Evolutionary conservation across 768 basidiomycete genomes (phyloP), one percentile per base, ranked within the genome.

Genomic region (Mrakia frigida): DNA sequence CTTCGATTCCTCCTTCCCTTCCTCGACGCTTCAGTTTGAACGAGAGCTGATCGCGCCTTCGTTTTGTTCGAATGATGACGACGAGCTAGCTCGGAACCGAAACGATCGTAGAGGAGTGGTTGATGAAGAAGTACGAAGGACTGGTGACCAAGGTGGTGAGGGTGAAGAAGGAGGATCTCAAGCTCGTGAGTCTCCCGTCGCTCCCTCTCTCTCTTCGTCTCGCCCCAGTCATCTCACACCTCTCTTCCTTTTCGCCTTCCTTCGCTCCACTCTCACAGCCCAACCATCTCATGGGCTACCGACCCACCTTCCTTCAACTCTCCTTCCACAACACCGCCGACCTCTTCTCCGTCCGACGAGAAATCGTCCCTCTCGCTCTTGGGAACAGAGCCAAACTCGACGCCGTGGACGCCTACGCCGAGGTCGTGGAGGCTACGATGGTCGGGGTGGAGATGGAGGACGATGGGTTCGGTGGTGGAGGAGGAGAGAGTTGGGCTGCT

Each of bases 341-440:
- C 81, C 89, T 99, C 11, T 88, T 97, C 73, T 81, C 88, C 1
- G 93, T 98, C 46, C 87, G 94, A 76, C 89, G 93, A 70, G 96
- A 98, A 43, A 84, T 99, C 53, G 86, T 93, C 63, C 95, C 97
- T 0, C 87, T 98, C 59, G 96, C 94, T 2, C 87, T 90, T 25
- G 89, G 91, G 59, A 99, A 99, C 78, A 88, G 91, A 75, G 91
- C 93, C 6, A 97, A 96, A 84, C 89, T 95, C 35, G 91, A 92
- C 80, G 96, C 97, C 0, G 90, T 98, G 18, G 97, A 98, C 82
- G 94, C 94, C 6, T 99, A 98, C 81, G 97, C 97, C 3, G 97
- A 99, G 81, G 94, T 98, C 31, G 89, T 99, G 78, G 87, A 85
- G 2, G 84, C 87, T 43, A 88, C 89, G 3, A 86, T 77, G 67